Conservation (phyloP, 768 basidiomycete species). For the Phaeolepiota aurea region DNA sequence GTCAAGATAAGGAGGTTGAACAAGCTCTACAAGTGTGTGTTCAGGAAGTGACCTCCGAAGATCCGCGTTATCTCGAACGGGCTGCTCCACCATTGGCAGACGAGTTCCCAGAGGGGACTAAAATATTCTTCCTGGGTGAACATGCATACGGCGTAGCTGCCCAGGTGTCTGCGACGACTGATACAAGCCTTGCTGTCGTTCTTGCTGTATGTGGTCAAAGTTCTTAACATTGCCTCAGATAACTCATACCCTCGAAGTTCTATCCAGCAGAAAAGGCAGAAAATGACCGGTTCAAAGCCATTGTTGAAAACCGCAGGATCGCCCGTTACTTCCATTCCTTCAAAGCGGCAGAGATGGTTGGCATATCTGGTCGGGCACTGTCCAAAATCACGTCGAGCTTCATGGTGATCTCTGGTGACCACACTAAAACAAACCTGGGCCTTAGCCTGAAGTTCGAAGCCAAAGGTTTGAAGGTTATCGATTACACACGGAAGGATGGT, state of each 20-base stretch:
- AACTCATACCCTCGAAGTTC: conserved; percentile 53
- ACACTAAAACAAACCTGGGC: conserved; percentile 81
- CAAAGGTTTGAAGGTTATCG: conserved; percentile 87
- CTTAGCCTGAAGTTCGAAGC: conserved; percentile 95
- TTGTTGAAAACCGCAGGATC: conserved; percentile 46
- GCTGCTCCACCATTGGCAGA: conserved; percentile 74
- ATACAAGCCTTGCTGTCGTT: conserved; percentile 67
- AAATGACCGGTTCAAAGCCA: conserved; percentile 64
- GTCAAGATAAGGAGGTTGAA: conserved; percentile 69
- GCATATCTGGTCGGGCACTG: conserved; percentile 70
- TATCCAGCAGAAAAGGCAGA: conserved; percentile 81
- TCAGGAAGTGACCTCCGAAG: conserved; percentile 74
- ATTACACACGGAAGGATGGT: conserved; percentile 81
- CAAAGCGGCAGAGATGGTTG: conserved; percentile 64
- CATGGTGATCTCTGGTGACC: conserved; percentile 74
- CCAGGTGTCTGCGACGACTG: conserved; percentile 69
- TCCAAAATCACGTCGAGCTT: conserved; percentile 92
- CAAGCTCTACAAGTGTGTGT: conserved; percentile 86
- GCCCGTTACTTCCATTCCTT: conserved; percentile 73
- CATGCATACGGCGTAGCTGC: conserved; percentile 95
- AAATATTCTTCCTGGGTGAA: conserved; percentile 93
- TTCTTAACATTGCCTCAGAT: background rate
- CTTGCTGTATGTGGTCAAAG: conserved; percentile 65
- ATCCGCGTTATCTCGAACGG: conserved; percentile 79
- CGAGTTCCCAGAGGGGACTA: conserved; percentile 86